phyloP scores from a whole-genome alignment of 805 yeast species.

The Jamesozyma rosinii region DNA sequence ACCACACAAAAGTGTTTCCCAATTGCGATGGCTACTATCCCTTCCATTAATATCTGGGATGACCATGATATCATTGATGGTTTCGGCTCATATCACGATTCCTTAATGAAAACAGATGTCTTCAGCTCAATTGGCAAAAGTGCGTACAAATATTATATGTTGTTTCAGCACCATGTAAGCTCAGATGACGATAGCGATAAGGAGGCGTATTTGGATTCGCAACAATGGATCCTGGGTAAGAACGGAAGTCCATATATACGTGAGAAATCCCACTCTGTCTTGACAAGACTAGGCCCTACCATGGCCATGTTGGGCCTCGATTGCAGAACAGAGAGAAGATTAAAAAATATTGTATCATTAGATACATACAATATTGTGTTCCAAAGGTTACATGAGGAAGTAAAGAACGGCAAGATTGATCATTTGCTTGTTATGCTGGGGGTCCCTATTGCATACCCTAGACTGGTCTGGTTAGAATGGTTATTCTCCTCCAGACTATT shows the following conservation, averaged over 20 bases:
- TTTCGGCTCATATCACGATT: conserved; percentile 75
- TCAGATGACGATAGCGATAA: conserved; percentile 33
- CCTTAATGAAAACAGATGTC: conserved; percentile 62
- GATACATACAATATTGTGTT: conserved; percentile 56
- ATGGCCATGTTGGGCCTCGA: conserved; percentile 74
- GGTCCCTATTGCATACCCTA: conserved; percentile 90
- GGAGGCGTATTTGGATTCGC: conserved; percentile 34
- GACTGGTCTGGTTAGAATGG: conserved; percentile 84
- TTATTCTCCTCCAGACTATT: conserved; percentile 54
- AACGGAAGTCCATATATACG: conserved; percentile 52
- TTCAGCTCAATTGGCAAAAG: conserved; percentile 64
- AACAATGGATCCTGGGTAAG: conserved; percentile 55
- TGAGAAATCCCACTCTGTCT: conserved; percentile 57
- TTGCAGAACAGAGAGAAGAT: conserved; percentile 83
- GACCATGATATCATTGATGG: conserved; percentile 98
- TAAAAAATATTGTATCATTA: conserved; percentile 44
- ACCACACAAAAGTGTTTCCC: conserved; percentile 65
- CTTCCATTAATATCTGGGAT: conserved; percentile 78
- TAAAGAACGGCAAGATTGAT: conserved; percentile 45
- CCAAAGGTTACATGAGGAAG: conserved; percentile 47
- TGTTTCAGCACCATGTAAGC: conserved; percentile 80
- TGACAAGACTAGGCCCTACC: conserved; percentile 63
- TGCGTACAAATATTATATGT: conserved; percentile 79
- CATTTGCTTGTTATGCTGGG: conserved; percentile 82
- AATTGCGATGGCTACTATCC: conserved; percentile 70